phyloP scores from a whole-genome alignment of 2,329 filamentous ascomycete species.

The Penicillium expansum region DNA sequence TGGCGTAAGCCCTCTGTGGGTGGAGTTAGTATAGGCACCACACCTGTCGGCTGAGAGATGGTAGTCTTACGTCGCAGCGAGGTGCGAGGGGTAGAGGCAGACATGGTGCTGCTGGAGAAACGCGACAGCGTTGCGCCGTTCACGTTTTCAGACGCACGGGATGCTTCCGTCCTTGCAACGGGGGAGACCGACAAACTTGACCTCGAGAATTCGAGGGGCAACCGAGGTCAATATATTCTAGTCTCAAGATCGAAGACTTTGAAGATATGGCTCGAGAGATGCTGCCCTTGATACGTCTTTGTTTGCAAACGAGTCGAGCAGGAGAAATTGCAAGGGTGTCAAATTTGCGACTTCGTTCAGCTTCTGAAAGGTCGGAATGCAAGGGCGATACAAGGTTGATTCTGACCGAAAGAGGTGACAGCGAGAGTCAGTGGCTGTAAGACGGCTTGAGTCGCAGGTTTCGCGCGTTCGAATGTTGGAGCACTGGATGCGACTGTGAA shows the following conservation, averaged over 20 bases:
- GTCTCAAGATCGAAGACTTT: background rate
- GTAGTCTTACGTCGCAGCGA: constrained; percentile 24
- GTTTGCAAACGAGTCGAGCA: background rate
- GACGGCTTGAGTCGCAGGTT: background rate
- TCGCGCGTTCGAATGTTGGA: constrained; percentile 19
- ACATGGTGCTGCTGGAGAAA: constrained; percentile 16
- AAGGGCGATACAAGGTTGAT: background rate
- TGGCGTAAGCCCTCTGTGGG: constrained; percentile 39
- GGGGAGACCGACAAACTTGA: background rate
- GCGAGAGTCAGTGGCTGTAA: background rate
- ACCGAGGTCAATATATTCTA: background rate
- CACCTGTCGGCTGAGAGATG: background rate
- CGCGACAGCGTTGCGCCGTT: constrained; percentile 1
- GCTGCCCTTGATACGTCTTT: constrained; percentile 7
- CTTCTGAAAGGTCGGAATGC: background rate
- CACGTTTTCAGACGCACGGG: background rate
- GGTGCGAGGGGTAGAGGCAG: constrained; percentile 24
- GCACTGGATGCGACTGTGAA: constrained; percentile 11
- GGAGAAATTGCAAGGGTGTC: background rate
- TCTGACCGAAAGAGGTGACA: background rate
- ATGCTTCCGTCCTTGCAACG: background rate
- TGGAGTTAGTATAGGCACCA: constrained; percentile 12
- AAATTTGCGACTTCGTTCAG: background rate
- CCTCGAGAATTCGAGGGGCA: background rate
- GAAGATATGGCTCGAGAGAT: background rate